These are phyloP conservation scores for Leishmania turanica DNA, from an alignment of 208 protist genomes.

Conservation along the genomic window DNA sequence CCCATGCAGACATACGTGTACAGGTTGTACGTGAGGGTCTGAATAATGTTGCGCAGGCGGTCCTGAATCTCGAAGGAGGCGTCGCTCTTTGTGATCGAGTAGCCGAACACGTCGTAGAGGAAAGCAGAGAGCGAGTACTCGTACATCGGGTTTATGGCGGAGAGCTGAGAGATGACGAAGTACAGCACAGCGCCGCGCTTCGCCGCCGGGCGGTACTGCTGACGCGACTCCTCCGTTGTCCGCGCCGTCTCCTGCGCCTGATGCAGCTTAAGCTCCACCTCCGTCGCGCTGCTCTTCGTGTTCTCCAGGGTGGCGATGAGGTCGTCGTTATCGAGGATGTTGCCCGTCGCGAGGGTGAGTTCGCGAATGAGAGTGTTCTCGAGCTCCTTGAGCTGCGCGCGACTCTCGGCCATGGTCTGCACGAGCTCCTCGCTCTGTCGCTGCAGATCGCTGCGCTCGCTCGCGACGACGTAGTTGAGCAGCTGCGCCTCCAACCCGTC, in stretches of 20 bases:
- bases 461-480: slow-evolving; percentile 97
- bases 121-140: slow-evolving; percentile 99
- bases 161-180: slow-evolving; percentile 97
- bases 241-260: slow-evolving; percentile 94
- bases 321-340: slow-evolving; percentile 99
- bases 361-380: slow-evolving; percentile 99
- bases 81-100: slow-evolving; percentile 94
- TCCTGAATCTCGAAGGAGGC: slow-evolving; percentile 92
- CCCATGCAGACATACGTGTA: slow-evolving; percentile 99
- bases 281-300: slow-evolving; percentile 97
- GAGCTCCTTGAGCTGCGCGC: slow-evolving; percentile 96
- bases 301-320: slow-evolving; percentile 98
- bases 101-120: slow-evolving; percentile 96
- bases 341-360: slow-evolving; percentile 94
- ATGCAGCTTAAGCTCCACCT: slow-evolving; percentile 97
- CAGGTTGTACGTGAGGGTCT: slow-evolving; percentile 96
- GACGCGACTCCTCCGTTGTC: slow-evolving; percentile 96
- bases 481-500: slow-evolving; percentile 98
- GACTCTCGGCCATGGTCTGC: slow-evolving; percentile 97
- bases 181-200: slow-evolving; percentile 98
- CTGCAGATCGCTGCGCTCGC: slow-evolving; percentile 97
- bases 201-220: slow-evolving; percentile 96
- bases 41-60: slow-evolving; percentile 97
- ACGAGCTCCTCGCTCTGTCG: slow-evolving; percentile 95
- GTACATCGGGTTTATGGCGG: slow-evolving; percentile 98